These are phyloP conservation scores for Tetracladium setigerum DNA, from an alignment of 495 filamentous ascomycete genomes.

Conservation along the genomic window DNA sequence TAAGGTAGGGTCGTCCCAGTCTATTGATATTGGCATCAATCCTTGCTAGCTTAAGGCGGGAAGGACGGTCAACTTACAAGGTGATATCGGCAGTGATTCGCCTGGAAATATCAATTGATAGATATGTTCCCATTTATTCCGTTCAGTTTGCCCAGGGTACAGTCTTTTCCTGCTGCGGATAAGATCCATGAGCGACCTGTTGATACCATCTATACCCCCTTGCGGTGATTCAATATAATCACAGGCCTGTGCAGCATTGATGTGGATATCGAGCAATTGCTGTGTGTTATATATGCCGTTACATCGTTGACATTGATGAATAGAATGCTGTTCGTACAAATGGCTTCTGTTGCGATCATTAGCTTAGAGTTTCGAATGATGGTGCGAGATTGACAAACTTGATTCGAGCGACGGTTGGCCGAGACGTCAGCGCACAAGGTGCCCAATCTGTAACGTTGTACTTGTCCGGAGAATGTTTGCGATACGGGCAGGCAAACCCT, in stretches of 20 bases:
- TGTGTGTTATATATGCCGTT: neutral
- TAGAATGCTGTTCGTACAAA: neutral
- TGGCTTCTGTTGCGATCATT: neutral
- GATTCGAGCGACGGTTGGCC: conserved; percentile 1
- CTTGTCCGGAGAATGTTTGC: conserved; percentile 8
- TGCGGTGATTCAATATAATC: neutral
- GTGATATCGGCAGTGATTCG: too few species aligned
- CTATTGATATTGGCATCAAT: too few species aligned
- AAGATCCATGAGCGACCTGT: too few species aligned
- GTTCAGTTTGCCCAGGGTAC: too few species aligned
- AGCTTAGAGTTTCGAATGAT: neutral
- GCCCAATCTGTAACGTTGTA: conserved; percentile 2
- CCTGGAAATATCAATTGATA: too few species aligned
- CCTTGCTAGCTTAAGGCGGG: too few species aligned
- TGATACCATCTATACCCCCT: conserved; percentile 1
- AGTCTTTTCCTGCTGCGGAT: too few species aligned
- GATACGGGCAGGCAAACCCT: conserved; percentile 9
- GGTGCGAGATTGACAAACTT: conserved; percentile 1
- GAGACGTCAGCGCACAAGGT: conserved; percentile 3
- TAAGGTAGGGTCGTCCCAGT: neutral
- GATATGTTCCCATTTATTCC: too few species aligned
- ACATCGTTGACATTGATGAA: conserved; percentile 6
- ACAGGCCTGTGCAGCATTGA: neutral
- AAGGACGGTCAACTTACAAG: too few species aligned
- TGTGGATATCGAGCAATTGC: neutral